Evolutionary conservation across 2,329 filamentous ascomycete species (phyloP).

Genomic region (Arachnomyces sp.): DNA sequence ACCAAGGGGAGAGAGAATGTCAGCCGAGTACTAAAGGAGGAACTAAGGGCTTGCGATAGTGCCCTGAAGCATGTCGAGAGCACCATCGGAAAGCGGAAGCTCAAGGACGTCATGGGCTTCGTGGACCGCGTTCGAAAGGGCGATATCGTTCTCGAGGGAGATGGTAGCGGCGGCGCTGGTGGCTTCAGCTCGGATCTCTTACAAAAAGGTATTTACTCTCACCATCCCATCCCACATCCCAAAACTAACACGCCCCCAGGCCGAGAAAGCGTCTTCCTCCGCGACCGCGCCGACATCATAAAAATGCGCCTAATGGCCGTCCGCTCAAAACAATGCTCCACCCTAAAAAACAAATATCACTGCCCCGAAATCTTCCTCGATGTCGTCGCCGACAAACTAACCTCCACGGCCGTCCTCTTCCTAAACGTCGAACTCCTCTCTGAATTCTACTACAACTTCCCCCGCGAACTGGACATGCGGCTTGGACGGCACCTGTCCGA

Average conservation of each 20-base stretch:
- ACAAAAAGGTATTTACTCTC: conserved; percentile 57
- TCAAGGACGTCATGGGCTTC: conserved; percentile 82
- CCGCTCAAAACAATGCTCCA: conserved; percentile 81
- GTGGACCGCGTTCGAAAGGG: conserved; percentile 84
- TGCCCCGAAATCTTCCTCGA: conserved; percentile 98
- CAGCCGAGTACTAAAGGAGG: conserved; percentile 69
- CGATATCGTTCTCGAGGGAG: conserved; percentile 74
- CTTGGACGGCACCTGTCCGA: conserved; percentile 72
- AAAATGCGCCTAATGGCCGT: conserved; percentile 82
- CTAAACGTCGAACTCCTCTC: conserved; percentile 92
- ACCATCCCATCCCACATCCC: conserved; percentile 5
- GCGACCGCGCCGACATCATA: conserved; percentile 81
- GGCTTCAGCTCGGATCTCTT: conserved; percentile 85
- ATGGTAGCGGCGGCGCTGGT: conserved; percentile 75
- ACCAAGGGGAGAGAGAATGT: conserved; percentile 74
- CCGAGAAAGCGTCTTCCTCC: conserved; percentile 86
- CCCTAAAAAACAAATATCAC: conserved; percentile 82
- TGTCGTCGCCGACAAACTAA: conserved; percentile 88
- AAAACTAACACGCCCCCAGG: conserved; percentile 44
- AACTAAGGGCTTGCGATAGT: conserved; percentile 73
- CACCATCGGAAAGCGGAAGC: conserved; percentile 68
- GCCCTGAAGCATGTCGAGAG: conserved; percentile 70
- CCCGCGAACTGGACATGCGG: conserved; percentile 77
- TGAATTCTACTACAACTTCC: conserved; percentile 98
- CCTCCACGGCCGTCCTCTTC: conserved; percentile 90